phyloP scores from a whole-genome alignment of 2,329 filamentous ascomycete genomes.

The Knoxdaviesia capensis region DNA sequence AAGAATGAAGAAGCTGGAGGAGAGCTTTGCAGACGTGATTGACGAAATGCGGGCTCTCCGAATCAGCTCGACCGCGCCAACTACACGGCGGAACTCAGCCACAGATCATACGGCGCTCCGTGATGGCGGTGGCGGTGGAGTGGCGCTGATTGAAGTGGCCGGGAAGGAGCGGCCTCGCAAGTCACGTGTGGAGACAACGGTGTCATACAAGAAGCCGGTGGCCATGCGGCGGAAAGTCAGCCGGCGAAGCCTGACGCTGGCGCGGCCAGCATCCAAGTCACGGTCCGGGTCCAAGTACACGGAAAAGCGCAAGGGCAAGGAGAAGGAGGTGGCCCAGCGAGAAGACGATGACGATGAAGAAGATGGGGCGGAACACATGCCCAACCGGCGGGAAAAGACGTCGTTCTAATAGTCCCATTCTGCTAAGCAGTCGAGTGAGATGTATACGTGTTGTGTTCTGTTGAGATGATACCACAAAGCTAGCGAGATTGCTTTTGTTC shows the following conservation, averaged over 20 bases:
- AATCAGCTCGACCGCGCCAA: constrained; percentile 22
- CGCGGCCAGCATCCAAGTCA: neutral
- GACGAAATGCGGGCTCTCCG: constrained; percentile 53
- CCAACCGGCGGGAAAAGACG: constrained; percentile 19
- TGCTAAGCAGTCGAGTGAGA: neutral
- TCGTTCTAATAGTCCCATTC: constrained; percentile 11
- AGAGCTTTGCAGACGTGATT: constrained; percentile 74
- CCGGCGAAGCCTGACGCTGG: constrained; percentile 6
- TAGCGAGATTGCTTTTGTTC: constrained; percentile 4
- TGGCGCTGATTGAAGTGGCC: constrained; percentile 14
- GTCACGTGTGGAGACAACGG: constrained; percentile 10
- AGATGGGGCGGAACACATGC: constrained; percentile 11
- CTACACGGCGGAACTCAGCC: constrained; percentile 30
- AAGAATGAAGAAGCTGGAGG: constrained; percentile 82
- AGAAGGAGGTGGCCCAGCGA: constrained; percentile 22
- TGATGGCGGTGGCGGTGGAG: constrained; percentile 6
- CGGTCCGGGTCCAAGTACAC: constrained; percentile 9
- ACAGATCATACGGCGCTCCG: constrained; percentile 12
- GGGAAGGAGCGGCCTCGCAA: constrained; percentile 10
- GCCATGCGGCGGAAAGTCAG: constrained; percentile 15
- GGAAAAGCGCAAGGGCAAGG: constrained; percentile 21
- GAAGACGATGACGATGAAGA: constrained; percentile 15
- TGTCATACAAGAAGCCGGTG: constrained; percentile 9
- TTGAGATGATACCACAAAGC: neutral
- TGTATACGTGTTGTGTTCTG: neutral